phyloP scores from a whole-genome alignment of 2,329 filamentous ascomycete species.

The Fusarium oxysporum region DNA sequence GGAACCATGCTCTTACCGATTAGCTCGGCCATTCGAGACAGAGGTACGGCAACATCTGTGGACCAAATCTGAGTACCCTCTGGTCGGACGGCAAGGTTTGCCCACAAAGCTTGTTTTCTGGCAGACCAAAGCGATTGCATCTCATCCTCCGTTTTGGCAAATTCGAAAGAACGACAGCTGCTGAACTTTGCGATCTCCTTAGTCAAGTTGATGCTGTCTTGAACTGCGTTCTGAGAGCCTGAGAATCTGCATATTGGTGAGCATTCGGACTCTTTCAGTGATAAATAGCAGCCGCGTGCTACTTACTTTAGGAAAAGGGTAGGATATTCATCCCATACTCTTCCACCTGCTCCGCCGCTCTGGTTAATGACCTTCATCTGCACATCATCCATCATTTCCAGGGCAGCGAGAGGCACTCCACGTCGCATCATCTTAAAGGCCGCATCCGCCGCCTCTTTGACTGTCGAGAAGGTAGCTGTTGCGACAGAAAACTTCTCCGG shows the following conservation, averaged over 20 bases:
- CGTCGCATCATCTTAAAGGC: conserved; percentile 73
- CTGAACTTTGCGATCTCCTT: conserved; percentile 61
- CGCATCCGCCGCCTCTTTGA: conserved; percentile 71
- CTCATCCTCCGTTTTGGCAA: not conserved
- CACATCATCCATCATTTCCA: conserved; percentile 72
- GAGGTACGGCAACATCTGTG: not conserved
- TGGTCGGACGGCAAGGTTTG: not conserved
- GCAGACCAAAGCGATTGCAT: not conserved
- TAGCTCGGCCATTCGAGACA: not conserved
- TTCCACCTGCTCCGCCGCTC: conserved; percentile 58
- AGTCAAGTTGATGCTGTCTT: conserved; percentile 67
- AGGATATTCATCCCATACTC: conserved; percentile 74
- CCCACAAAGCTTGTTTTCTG: not conserved
- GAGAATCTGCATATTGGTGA: conserved; percentile 59
- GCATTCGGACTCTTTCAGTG: not conserved
- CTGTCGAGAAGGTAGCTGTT: conserved; percentile 68
- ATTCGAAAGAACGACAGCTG: not conserved
- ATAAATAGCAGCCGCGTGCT: not conserved
- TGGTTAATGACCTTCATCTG: conserved; percentile 67
- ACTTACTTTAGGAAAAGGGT: conserved; percentile 78
- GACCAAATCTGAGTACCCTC: not conserved
- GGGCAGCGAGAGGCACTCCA: conserved; percentile 74
- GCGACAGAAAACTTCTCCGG: conserved; percentile 74
- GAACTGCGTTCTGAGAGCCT: conserved; percentile 71
- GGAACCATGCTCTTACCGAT: not conserved